Base-by-base conservation (phyloP, 331 rosid species). In the Ulmus americana region DNA sequence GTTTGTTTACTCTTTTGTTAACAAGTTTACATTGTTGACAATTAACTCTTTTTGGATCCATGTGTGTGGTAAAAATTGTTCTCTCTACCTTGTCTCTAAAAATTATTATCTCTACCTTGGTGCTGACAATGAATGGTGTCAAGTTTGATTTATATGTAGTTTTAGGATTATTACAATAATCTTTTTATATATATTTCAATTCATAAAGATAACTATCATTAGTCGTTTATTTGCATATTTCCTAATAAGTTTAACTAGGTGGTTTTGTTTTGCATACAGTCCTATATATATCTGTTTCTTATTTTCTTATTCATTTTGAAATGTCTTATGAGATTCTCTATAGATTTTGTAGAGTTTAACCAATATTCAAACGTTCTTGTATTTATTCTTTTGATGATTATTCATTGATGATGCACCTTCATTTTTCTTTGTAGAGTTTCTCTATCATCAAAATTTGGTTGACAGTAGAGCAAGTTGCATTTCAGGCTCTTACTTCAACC, bases 401-500 rank as follows among this genome's bases (percentile, higher is more conserved):
- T 59, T 40, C 13, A 20, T 39, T 6, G 6, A 62, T 59, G 49
- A 68, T 69, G 50, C 47, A 65, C 58, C 5, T 42, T 61, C 44
- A 57, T 59, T 14, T 64, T 71, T 53, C 63, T 66, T 64, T 85
- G 79, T 84, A 92, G 98, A 70, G 95, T 78, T 92, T 89, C 78
- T 77, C 91, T 49, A 54, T 92, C 71, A 64, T 81, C 59, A 89
- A 84, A 83, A 16, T 82, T 73, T 92, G 79, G 77, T 92, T 39
- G 90, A 85, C 63, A 77, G 44, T 72, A 74, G 57, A 46, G 88
- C 82, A 73, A 77, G 74, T 77, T 80, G 69, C 69, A 57, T 42
- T 59, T 76, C 76, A 58, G 79, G 82, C 77, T 83, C 94, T 60
- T 82, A 75, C 71, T 76, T 81, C 64, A 79, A 73, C 77, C 85